These are phyloP conservation scores for Fennellomyces sp. DNA, from an alignment of 371 early-diverging fungal genomes.

Conservation along the genomic window DNA sequence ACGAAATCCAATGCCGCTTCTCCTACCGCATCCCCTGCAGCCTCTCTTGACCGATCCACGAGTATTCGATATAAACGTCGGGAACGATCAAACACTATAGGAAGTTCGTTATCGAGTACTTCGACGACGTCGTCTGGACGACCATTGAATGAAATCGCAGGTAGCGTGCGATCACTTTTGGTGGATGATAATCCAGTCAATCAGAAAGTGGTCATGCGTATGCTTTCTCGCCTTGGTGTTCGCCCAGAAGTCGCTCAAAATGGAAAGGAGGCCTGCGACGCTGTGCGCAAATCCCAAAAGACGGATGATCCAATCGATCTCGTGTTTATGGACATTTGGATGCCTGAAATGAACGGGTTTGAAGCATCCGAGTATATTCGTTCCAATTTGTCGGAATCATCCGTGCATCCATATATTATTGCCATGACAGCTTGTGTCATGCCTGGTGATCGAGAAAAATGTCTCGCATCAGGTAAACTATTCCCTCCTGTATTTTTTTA, in stretches of 20 bases:
- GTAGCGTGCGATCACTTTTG: slow-evolving; percentile 23
- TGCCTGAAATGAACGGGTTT: slow-evolving; percentile 62
- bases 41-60: no score
- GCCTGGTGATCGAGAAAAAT: slow-evolving; percentile 57
- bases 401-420: slow-evolving; percentile 46
- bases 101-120: not conserved
- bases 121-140: not conserved
- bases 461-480: slow-evolving; percentile 39
- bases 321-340: slow-evolving; percentile 57
- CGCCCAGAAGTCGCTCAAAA: slow-evolving; percentile 35
- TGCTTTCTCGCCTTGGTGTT: slow-evolving; percentile 27
- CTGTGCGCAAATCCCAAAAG: slow-evolving; percentile 18
- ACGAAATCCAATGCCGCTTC: no score
- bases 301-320: slow-evolving; percentile 36
- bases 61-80: no score
- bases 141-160: not conserved
- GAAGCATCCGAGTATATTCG: slow-evolving; percentile 51
- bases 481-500: not conserved
- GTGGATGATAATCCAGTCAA: slow-evolving; percentile 63
- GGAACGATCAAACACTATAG: slow-evolving; percentile 3
- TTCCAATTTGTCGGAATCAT: slow-evolving; percentile 19
- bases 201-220: slow-evolving; percentile 45
- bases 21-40: no score
- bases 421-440: slow-evolving; percentile 60
- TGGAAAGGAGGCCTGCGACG: slow-evolving; percentile 47